A percentile compares a stretch with the other conserved stretches of the same genome.
Evolutionary conservation across 306 rosid species (phyloP).

Genomic region (Cyclanthera cordifolia): DNA sequence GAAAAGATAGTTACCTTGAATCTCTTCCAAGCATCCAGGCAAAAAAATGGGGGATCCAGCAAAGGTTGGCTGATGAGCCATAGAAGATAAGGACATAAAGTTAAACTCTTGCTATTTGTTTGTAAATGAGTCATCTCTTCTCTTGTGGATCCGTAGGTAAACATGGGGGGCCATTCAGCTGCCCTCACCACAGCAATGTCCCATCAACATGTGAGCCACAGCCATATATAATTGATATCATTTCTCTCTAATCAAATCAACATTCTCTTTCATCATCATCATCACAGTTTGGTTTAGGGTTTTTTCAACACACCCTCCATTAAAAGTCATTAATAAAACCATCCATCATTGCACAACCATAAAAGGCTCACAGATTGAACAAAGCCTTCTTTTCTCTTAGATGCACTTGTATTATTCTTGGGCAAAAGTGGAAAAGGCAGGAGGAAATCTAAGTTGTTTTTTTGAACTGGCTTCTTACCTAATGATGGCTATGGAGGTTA

Average conservation of each 20-base stretch:
- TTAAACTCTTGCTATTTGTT: neutral
- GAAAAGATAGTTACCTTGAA: neutral
- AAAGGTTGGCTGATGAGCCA: conserved; percentile 2
- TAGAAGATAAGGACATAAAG: conserved; percentile 5
- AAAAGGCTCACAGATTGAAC: conserved; percentile 11
- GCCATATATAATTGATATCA: conserved; percentile 11
- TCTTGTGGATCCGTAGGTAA: conserved; percentile 10
- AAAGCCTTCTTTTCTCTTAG: neutral
- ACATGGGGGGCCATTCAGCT: conserved; percentile 10
- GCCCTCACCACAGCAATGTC: conserved; percentile 10
- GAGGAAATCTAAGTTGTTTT: neutral
- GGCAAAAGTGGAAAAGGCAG: neutral
- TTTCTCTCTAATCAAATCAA: conserved; percentile 9
- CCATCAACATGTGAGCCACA: conserved; percentile 13
- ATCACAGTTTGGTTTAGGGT: neutral
- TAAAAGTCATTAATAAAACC: neutral
- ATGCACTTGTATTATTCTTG: neutral
- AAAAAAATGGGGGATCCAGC: neutral
- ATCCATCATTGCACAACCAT: conserved; percentile 8
- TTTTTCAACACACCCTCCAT: neutral
- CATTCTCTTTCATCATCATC: conserved; percentile 14
- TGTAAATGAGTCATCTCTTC: conserved; percentile 6
- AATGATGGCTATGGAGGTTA: neutral
- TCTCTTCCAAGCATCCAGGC: conserved; percentile 11
- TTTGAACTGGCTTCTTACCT: neutral